Evolutionary conservation across 208 protist genomes (phyloP), one percentile per base, ranked within the genome.

Genomic region (Trypanosoma theileri): DNA sequence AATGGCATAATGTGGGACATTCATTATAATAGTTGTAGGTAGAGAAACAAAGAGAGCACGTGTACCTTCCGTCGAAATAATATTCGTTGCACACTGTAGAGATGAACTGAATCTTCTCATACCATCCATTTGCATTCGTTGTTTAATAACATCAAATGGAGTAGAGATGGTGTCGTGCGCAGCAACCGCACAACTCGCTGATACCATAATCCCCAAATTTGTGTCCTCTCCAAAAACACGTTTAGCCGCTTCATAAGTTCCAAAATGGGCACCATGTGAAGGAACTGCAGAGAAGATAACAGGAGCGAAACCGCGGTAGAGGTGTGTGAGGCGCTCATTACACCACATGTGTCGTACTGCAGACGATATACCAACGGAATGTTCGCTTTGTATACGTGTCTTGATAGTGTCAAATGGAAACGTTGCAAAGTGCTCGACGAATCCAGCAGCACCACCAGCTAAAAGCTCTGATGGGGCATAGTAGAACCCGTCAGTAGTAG

Each of bases 371-470:
- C 60, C 80, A 3, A 26, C 53, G 7, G 57, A 57, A 8, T 53
- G 57, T 17, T 85, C 80, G 50, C 80, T 81, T 69, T 95, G 91
- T 59, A 98, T 83, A 12, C 90, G 77, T 16, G 89, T 96, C 80
- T 98, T 98, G 17, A 98, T 85, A 1, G 93, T 95, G 71, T 98
- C 96, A 56, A 98, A 90, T 0, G 96, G 96, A 69, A 97, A 98
- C 93, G 98, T 97, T 12, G 84, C 75, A 45, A 94, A 86, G 81
- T 98, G 94, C 77, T 98, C 93, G 1, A 82, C 63, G 53, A 97
- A 90, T 19, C 96, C 95, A 0, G 95, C 93, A 13, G 79, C 65
- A 12, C 84, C 84, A 3, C 95, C 95, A 12, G 93, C 91, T 0
- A 89, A 42, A 19, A 97, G 58, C 60, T 94, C 87, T 22, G 59